Conservation (phyloP, 345 rosid genomes). For the Camelina neglecta region DNA sequence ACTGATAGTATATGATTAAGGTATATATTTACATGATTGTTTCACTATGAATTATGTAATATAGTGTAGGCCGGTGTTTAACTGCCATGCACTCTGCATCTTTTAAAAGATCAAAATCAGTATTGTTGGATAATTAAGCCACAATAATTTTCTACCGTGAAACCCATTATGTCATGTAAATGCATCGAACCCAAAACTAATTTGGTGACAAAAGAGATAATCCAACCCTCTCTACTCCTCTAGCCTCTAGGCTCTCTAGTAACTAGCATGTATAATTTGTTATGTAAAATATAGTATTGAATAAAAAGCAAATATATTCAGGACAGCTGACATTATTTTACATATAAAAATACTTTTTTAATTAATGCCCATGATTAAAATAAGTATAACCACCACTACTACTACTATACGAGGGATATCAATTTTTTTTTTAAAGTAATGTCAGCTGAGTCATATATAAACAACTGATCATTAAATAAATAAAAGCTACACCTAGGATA, state of each 20-base stretch:
- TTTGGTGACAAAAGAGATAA: constrained; percentile 22
- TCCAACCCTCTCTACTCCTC: background rate
- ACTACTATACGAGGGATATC: constrained; percentile 10
- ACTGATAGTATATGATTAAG: background rate
- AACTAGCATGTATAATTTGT: constrained; percentile 19
- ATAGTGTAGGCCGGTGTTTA: background rate
- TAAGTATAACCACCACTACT: constrained; percentile 9
- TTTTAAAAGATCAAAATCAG: constrained; percentile 1
- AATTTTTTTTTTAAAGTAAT: too few species aligned
- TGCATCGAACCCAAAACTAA: constrained; percentile 41
- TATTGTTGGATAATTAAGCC: constrained; percentile 6
- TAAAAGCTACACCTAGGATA: constrained; percentile 1
- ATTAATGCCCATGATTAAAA: background rate
- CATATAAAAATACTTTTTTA: background rate
- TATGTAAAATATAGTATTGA: background rate
- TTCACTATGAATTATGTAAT: background rate
- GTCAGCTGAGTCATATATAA: constrained; percentile 19
- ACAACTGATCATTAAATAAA: background rate
- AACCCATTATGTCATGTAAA: constrained; percentile 35
- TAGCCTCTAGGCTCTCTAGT: background rate
- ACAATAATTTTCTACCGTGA: background rate
- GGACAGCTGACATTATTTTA: constrained; percentile 19
- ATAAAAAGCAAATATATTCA: constrained; percentile 11
- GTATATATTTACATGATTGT: background rate
- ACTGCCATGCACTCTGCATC: constrained; percentile 28